These are phyloP conservation scores for Saccharomycopsis sp. DNA, from an alignment of 805 yeast species.

Conservation along the genomic window DNA sequence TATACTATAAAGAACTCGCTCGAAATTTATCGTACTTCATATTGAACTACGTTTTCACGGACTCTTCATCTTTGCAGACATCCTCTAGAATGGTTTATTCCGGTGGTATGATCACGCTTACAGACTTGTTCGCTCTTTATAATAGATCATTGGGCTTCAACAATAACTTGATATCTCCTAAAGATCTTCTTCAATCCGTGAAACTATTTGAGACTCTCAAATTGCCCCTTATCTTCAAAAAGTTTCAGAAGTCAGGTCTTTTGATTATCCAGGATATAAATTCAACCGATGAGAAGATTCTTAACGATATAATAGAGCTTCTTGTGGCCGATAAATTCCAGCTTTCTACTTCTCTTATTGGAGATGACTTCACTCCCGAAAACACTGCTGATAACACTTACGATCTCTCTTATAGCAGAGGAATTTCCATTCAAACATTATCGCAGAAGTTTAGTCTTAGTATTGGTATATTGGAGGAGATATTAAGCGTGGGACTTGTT, in stretches of 20 bases:
- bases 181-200: constrained; percentile 59
- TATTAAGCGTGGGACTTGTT: constrained; percentile 51
- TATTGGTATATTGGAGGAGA: constrained; percentile 56
- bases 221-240: constrained; percentile 47
- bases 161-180: constrained; percentile 60
- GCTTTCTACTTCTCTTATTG: constrained; percentile 25
- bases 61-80: not conserved
- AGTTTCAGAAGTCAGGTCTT: constrained; percentile 33
- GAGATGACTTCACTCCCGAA: constrained; percentile 28
- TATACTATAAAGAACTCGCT: constrained; percentile 20
- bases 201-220: constrained; percentile 46
- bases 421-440: constrained; percentile 33
- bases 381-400: constrained; percentile 24
- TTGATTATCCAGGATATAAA: constrained; percentile 35
- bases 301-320: constrained; percentile 31
- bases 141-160: constrained; percentile 61
- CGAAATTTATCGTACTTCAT: constrained; percentile 17
- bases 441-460: constrained; percentile 56
- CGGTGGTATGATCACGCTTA: constrained; percentile 54
- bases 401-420: constrained; percentile 25
- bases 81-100: constrained; percentile 26
- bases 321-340: constrained; percentile 29
- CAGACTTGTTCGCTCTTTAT: constrained; percentile 57
- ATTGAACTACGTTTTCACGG: constrained; percentile 13
- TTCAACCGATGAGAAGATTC: constrained; percentile 31